Base-by-base conservation (phyloP, 1,284 basidiomycete species). In the Boletellus deceptivus region DNA sequence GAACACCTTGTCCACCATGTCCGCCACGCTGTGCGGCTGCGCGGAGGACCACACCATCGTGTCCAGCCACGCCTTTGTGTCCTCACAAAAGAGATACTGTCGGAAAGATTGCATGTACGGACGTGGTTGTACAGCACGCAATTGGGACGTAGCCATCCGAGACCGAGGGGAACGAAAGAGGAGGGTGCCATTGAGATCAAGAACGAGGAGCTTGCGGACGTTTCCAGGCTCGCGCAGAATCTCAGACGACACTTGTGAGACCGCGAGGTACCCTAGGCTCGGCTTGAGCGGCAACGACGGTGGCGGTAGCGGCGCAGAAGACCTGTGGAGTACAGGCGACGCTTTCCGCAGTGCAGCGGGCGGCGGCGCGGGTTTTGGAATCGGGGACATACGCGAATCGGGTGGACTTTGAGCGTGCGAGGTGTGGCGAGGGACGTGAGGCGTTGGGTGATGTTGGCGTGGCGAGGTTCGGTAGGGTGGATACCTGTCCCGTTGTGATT, bases 31-130 rank as follows among this genome's bases (percentile, higher is more conserved):
- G 50, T 84, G 79, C 0, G 88, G 86, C 63, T 91, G 86, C 1
- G 91, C 91, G 1, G 86, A 89, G 56, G 86, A 90, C 91, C 92
- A 94, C 1, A 94, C 80, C 82, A 93, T 89, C 6, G 86, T 82
- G 54, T 92, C 86, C 25, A 91, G 76, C 82, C 85, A 88, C 17
- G 60, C 57, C 34, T 67, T 70, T 20, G 83, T 86, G 25, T 71
- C 58, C 0, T 73, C 68, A 46, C 82, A 78, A 51, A 88, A 82
- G 4, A 87, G 66, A 60, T 86, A 93, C 2, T 76, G 69, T 7
- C 79, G 63, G 58, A 93, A 87, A 2, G 83, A 70, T 2, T 70
- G 59, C 59, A 92, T 75, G 63, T 86, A 94, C 0, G 91, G 89
- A n/a, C 89, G 73, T 14, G 78, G 78, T 50, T 76, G 59, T 17